phyloP scores from a whole-genome alignment of 2,329 filamentous ascomycete species.

The Thelonectria olida region DNA sequence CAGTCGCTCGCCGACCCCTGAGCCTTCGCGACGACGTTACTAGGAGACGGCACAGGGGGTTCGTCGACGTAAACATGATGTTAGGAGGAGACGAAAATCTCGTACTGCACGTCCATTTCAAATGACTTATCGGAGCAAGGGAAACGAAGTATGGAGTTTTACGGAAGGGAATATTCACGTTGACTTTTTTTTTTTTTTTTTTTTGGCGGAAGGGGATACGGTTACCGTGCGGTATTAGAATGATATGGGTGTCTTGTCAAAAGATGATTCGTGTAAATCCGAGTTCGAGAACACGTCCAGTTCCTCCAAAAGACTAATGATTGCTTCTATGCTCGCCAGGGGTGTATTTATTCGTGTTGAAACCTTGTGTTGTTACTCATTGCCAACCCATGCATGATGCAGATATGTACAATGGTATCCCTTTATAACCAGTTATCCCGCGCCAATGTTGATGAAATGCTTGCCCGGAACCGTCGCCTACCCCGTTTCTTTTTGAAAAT shows the following conservation, averaged over 20 bases:
- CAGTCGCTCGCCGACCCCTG: slow-evolving; percentile 84
- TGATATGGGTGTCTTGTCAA: too few relatives aligned
- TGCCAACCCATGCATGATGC: slow-evolving; percentile 37
- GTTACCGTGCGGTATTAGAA: slow-evolving; percentile 17
- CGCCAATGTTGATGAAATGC: slow-evolving; percentile 40
- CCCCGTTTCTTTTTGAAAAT: slow-evolving; percentile 28
- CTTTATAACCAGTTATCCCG: slow-evolving; percentile 38
- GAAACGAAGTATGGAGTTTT: slow-evolving; percentile 38
- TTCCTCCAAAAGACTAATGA: slow-evolving; percentile 19
- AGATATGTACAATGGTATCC: slow-evolving; percentile 36
- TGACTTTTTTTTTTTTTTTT: too few relatives aligned
- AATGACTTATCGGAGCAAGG: too few relatives aligned
- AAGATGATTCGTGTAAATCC: slow-evolving; percentile 27
- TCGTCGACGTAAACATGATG: neutral
- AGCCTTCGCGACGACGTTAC: slow-evolving; percentile 78
- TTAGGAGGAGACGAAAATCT: too few relatives aligned
- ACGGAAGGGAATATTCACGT: slow-evolving; percentile 30
- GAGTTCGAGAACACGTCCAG: slow-evolving; percentile 25
- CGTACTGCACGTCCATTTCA: too few relatives aligned
- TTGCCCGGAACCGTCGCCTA: slow-evolving; percentile 23
- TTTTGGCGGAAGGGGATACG: slow-evolving; percentile 31
- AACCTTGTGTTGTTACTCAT: slow-evolving; percentile 36
- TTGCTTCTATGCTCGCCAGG: slow-evolving; percentile 22
- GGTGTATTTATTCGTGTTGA: slow-evolving; percentile 32
- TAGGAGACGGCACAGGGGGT: slow-evolving; percentile 47